A percentile compares a stretch with the other conserved stretches of the same genome.
Conservation (phyloP, 768 basidiomycete genomes). For the Calvatia gigantea region DNA sequence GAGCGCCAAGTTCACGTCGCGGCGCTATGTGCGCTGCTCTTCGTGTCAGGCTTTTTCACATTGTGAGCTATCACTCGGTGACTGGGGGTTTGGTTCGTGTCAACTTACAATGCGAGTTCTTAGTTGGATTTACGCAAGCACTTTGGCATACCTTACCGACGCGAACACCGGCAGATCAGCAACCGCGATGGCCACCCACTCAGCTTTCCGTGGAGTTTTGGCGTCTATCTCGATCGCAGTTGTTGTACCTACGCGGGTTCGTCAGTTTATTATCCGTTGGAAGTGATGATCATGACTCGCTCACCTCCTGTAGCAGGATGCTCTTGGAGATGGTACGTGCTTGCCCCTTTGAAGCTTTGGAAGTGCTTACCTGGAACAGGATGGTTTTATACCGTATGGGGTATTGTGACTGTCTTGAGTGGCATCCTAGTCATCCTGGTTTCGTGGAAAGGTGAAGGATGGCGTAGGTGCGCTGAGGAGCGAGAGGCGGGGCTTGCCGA, state of each 20-base stretch:
- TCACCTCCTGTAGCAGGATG: too few relatives aligned
- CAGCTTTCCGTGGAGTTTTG: constrained; percentile 64
- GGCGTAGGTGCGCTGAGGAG: constrained; percentile 51
- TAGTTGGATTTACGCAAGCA: constrained; percentile 35
- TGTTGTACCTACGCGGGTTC: constrained; percentile 73
- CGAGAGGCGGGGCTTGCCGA: constrained; percentile 34
- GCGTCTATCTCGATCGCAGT: constrained; percentile 72
- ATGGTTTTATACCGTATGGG: constrained; percentile 69
- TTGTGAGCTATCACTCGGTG: constrained; percentile 49
- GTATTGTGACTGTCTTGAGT: constrained; percentile 44
- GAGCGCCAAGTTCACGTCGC: constrained; percentile 60
- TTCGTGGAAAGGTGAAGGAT: constrained; percentile 51
- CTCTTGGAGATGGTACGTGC: constrained; percentile 68
- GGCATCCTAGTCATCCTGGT: constrained; percentile 60
- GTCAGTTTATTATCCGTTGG: too few relatives aligned
- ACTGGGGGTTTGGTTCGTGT: not conserved
- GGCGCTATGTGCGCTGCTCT: constrained; percentile 67
- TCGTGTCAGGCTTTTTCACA: constrained; percentile 68
- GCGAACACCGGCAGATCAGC: constrained; percentile 80
- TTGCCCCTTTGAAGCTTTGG: not conserved
- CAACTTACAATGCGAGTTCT: not conserved
- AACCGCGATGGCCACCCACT: constrained; percentile 73
- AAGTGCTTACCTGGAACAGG: constrained; percentile 23
- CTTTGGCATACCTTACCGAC: constrained; percentile 84
- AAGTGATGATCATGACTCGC: too few relatives aligned